Conservation (phyloP, 1,284 basidiomycete genomes). For the Pseudozyma sp. region DNA sequence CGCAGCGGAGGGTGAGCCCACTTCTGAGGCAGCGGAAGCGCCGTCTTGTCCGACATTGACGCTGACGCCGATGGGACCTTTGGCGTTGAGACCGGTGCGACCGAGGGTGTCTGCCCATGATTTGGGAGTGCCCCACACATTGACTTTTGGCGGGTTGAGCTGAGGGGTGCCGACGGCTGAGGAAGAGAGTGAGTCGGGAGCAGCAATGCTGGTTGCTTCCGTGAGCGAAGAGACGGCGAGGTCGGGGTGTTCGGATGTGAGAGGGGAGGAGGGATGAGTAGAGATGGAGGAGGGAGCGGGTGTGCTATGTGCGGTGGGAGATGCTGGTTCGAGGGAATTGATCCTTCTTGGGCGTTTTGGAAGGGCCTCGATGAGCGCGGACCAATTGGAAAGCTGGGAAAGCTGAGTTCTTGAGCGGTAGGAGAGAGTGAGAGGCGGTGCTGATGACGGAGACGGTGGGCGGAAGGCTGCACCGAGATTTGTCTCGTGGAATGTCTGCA, state of each 20-base stretch:
- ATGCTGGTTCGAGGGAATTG: constrained; percentile 2
- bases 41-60: constrained; percentile 35
- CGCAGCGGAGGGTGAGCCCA: constrained; percentile 20
- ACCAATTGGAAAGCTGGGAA: constrained; percentile 23
- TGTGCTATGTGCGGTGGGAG: constrained; percentile 21
- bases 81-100: constrained; percentile 23
- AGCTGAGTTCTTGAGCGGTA: constrained; percentile 40
- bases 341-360: constrained; percentile 14
- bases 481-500: constrained; percentile 22
- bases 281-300: constrained; percentile 44
- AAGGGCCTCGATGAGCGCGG: constrained; percentile 26
- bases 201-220: constrained; percentile 42
- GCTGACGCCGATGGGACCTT: constrained; percentile 43
- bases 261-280: constrained; percentile 36
- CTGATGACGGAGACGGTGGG: constrained; percentile 41
- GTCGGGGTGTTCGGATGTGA: constrained; percentile 34
- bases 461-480: constrained; percentile 30
- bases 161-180: constrained; percentile 24
- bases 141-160: constrained; percentile 22
- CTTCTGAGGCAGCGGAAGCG: constrained; percentile 16
- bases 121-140: constrained; percentile 43
- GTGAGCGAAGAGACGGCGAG: constrained; percentile 42
- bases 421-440: constrained; percentile 51
- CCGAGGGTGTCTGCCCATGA: constrained; percentile 44
- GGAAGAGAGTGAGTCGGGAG: constrained; percentile 18